phyloP scores from a whole-genome alignment of 176 grass and related monocot genomes.

The Tillandsia leiboldiana region DNA sequence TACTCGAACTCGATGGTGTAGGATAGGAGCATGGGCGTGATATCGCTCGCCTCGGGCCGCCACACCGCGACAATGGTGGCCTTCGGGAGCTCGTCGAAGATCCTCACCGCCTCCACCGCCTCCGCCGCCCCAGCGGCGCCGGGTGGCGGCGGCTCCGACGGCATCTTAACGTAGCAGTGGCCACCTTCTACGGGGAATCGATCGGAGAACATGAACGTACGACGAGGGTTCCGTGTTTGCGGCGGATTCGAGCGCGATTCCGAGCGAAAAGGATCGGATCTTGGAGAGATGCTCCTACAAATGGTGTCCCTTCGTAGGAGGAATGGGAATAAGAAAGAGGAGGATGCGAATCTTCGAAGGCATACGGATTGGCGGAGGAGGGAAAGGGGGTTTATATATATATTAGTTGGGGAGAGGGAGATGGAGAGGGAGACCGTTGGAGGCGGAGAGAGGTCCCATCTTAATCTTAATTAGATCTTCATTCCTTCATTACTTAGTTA shows the following conservation, averaged over 20 bases:
- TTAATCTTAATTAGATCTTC: not conserved
- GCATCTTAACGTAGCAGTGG: conserved; percentile 22
- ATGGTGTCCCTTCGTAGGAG: no score
- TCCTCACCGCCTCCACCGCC: conserved; percentile 34
- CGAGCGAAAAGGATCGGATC: not conserved
- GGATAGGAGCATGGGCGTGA: conserved; percentile 84
- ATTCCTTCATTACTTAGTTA: no score
- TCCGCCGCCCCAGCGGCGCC: conserved; percentile 34
- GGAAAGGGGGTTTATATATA: not conserved
- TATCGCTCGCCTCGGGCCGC: conserved; percentile 78
- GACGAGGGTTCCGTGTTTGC: not conserved
- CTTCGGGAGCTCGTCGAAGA: conserved; percentile 76
- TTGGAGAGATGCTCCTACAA: not conserved
- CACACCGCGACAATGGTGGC: conserved; percentile 62
- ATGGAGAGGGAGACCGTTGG: not conserved
- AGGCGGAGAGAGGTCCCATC: not conserved
- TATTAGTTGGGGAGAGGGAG: not conserved
- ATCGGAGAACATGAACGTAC: conserved; percentile 6
- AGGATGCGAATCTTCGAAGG: not conserved
- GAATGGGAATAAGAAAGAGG: not conserved
- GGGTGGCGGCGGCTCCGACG: conserved; percentile 36
- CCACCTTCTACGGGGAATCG: not conserved
- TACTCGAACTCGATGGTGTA: conserved; percentile 93
- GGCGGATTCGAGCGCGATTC: not conserved
- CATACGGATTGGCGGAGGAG: not conserved